Evolutionary conservation across 1,284 basidiomycete species (phyloP), one percentile per base, ranked within the genome.

Genomic region (Abortiporus biennis): DNA sequence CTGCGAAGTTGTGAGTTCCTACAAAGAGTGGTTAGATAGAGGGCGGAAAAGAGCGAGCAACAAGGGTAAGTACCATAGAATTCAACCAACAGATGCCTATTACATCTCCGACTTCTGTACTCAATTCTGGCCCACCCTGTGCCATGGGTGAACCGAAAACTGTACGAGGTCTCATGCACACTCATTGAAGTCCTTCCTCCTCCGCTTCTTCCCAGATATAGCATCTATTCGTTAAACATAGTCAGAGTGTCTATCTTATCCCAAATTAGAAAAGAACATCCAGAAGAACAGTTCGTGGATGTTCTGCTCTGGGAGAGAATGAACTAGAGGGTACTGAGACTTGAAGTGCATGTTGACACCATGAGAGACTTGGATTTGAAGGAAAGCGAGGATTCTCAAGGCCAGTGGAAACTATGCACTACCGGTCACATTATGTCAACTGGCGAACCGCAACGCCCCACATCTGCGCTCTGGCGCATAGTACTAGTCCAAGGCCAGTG

Each of bases 41-140:
- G 27, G 27, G n/a, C 27, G n/a, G 27, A 8, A 29, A 8, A n/a
- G n/a, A 9, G 8, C 27, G 27, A 29, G n/a, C 9, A 29, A n/a
- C n/a, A 29, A 9, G 27, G 8, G 8, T 29, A 65, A 68, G 47
- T 59, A 86, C 85, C 57, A 80, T 57, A 32, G 72, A 78, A 54
- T 87, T 89, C 40, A 78, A 72, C 57, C 76, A 76, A 52, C 85
- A 71, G 11, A 88, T 72, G 2, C 80, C 85, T 20, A 85, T 63
- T 20, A 85, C 73, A 46, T 82, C 80, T 1, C 65, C 66, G 2
- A 66, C 61, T 17, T 64, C 63, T 1, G 55, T 55, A 11, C 58
- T 54, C n/a, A 85, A 53, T 0, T 71, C 80, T 4, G 85, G 59
- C 0, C 84, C 80, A 1, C 80, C 80, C 23, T 71, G 56, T 0